Percentiles rank a stretch among this genome's conserved stretches.
Evolutionary conservation across 495 filamentous ascomycete species (phyloP).

Genomic region (Penicillium riverlandense): DNA sequence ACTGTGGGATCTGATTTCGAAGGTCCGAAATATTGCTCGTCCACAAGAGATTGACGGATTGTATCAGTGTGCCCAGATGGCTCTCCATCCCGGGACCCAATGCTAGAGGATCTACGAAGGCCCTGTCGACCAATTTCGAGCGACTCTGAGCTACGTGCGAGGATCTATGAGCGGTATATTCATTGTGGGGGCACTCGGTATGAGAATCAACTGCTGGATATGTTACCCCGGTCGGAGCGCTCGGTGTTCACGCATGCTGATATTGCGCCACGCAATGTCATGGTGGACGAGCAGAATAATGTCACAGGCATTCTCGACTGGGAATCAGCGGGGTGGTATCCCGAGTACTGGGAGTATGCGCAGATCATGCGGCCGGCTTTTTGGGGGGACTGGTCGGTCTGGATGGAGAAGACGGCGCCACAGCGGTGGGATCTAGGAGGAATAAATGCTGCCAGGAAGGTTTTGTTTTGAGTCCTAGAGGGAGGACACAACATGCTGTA

Average conservation of each 20-base stretch:
- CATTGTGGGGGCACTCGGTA: slow-evolving; percentile 17
- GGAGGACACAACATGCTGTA: not conserved
- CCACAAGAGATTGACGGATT: slow-evolving; percentile 14
- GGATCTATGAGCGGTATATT: slow-evolving; percentile 33
- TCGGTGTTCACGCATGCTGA: slow-evolving; percentile 24
- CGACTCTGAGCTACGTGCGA: slow-evolving; percentile 23
- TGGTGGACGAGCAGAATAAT: slow-evolving; percentile 25
- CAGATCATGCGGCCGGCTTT: slow-evolving; percentile 30
- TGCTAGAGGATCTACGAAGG: slow-evolving; percentile 22
- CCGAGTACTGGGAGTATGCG: slow-evolving; percentile 45
- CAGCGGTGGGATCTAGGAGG: slow-evolving; percentile 32
- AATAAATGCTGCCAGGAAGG: slow-evolving; percentile 31
- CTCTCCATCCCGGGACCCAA: slow-evolving; percentile 19
- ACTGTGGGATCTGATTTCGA: slow-evolving; percentile 23
- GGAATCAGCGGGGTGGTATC: slow-evolving; percentile 42
- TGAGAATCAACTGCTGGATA: slow-evolving; percentile 19
- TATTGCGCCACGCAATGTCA: slow-evolving; percentile 26
- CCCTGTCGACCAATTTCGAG: slow-evolving; percentile 19
- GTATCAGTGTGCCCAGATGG: slow-evolving; percentile 28
- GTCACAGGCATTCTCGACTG: slow-evolving; percentile 39
- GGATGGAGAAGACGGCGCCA: slow-evolving; percentile 35
- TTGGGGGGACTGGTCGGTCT: slow-evolving; percentile 25
- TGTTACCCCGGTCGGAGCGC: slow-evolving; percentile 23
- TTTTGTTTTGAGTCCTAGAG: slow-evolving; percentile 25
- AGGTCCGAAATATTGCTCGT: slow-evolving; percentile 19